Percentiles rank a stretch among this genome's conserved stretches.
Evolutionary conservation across 2,329 filamentous ascomycete genomes (phyloP).

Genomic region (Fusarium coffeatum): DNA sequence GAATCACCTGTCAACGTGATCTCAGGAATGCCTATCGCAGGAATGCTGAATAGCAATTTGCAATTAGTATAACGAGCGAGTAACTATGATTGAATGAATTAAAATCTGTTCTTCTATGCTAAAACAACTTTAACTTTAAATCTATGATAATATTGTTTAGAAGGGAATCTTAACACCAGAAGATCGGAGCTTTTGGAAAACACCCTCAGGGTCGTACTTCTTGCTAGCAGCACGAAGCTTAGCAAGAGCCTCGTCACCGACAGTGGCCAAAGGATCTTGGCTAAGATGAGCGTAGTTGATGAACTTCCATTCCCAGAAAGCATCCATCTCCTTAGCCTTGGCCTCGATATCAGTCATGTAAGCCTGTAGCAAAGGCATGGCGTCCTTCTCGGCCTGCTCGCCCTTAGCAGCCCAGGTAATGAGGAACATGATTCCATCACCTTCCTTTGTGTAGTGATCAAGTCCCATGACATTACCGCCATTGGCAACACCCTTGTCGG

Average conservation of each 20-base stretch:
- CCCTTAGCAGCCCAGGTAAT: conserved; percentile 48
- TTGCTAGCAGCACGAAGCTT: conserved; percentile 48
- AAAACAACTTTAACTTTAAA: not conserved
- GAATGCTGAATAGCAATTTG: conserved; percentile 38
- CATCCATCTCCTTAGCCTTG: conserved; percentile 41
- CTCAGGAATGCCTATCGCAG: conserved; percentile 38
- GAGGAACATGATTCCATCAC: conserved; percentile 51
- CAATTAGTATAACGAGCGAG: conserved; percentile 12
- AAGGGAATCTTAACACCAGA: conserved; percentile 51
- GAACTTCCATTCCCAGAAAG: conserved; percentile 51
- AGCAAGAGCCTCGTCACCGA: conserved; percentile 53
- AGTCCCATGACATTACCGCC: conserved; percentile 52
- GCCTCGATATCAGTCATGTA: conserved; percentile 50
- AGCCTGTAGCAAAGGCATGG: conserved; percentile 51
- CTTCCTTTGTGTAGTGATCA: conserved; percentile 45
- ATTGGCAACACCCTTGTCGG: conserved; percentile 46
- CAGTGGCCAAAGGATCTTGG: conserved; percentile 54
- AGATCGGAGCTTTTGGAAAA: conserved; percentile 52
- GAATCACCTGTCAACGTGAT: conserved; percentile 34
- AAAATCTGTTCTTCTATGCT: not conserved
- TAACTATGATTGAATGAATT: not conserved
- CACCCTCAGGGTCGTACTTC: conserved; percentile 54
- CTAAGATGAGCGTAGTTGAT: conserved; percentile 58
- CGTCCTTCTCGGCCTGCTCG: conserved; percentile 49
- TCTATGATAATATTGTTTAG: not conserved